Base-by-base conservation (phyloP, 768 basidiomycete species). In the Jaapia argillacea region DNA sequence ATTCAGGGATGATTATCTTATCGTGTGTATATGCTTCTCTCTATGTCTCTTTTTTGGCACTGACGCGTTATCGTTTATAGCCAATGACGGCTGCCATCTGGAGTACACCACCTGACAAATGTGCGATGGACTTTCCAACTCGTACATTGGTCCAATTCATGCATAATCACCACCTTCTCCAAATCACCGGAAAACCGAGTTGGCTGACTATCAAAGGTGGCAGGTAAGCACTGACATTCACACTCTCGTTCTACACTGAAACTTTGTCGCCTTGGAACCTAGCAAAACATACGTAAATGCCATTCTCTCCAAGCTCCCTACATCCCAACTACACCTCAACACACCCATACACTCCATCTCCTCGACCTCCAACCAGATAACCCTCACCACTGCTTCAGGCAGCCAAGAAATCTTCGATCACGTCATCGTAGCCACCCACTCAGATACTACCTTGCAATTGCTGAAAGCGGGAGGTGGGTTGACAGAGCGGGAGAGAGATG, bases 11-110 rank as follows among this genome's bases (percentile, higher is more conserved):
- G 75, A 87, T 57, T 87, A 86, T 55, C 66, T 88, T 20, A 74
- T 88, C 45, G 84, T 82, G 51, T 57, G 77, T 55, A 10, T 10
- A 33, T 14, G 1, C n/a, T 43, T 42, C 4, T 35, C 23, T 7
- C 23, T 14, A 10, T 38, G 10, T 39, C 33, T 24, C 3, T 6
- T 25, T 18, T n/a, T 27, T 23, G 36, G 16, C 24, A 36, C 25
- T 42, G 18, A 12, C 40, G 36, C 36, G 33, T 20, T 21, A 47
- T 40, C 43, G 46, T 21, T 31, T 42, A 4, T 14, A 53, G 84
- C 83, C 83, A 0, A 81, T 88, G 81, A 84, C 81, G 5, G 83
- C 82, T 1, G 79, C 81, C 2, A 78, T 88, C 31, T 88, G 85
- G 85, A 84, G 77, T 36, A 85, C 81, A 0, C 79, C 82, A 1